Evolutionary conservation across 1,139 yeast genomes (phyloP), one percentile per base, ranked within the genome.

Genomic region (Geotrichum reessii): DNA sequence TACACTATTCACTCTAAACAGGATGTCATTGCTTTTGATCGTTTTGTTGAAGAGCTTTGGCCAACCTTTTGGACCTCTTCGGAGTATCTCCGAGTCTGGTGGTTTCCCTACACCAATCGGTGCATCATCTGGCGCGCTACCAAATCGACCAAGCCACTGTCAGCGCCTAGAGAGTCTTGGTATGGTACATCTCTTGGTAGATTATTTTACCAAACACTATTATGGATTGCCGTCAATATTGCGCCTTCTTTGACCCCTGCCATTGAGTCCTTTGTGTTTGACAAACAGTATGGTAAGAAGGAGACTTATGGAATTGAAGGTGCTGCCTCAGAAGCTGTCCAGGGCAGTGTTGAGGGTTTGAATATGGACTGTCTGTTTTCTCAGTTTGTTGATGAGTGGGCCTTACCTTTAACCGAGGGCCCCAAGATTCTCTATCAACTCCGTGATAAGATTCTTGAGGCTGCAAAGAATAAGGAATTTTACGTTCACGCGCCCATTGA

Each of bases 331-430:
- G 75, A 80, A 55, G 87, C 89, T 3, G 91, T 92, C 7, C 93
- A 87, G 68, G 81, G 83, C 62, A 66, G 73, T 25, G 92, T 87
- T 42, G 92, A 87, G 63, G 96, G 92, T 1, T 83, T 92, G 67
- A 91, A 90, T 71, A 90, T 93, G 96, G 98, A 93, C 75, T 93
- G 99, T 71, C 76, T 92, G 65, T 93, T 91, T 71, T 85, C 92
- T 52, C 99, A 93, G 73, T 92, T 86, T 74, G 99, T 93, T 58
- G 85, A 92, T 70, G 99, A 93, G 74, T 93, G 99, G 99, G 90
- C 93, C 14, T 83, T 95, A 58, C 98, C 98, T 33, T 76, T 93
- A 69, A 78, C 76, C 31, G 81, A 82, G 61, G 98, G 98, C 9
- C 84, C 84, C 8, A 86, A 84, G 55, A 84, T 87, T 12, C 79